phyloP scores from a whole-genome alignment of 352 stramenopile species.

The Globisporangium canariense region DNA sequence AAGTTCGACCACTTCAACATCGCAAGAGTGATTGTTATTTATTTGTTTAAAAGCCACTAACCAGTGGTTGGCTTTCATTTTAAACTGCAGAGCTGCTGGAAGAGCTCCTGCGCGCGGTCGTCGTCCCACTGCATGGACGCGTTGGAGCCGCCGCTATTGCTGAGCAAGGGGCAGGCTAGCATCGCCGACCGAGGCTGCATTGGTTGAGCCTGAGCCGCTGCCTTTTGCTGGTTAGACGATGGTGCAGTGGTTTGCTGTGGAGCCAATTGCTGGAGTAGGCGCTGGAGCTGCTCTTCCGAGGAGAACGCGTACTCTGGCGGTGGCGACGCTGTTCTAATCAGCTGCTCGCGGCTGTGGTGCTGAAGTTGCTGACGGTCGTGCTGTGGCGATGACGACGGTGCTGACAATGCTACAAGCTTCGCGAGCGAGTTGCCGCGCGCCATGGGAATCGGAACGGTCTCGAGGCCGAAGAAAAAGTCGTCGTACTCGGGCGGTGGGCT shows the following conservation, averaged over 20 bases:
- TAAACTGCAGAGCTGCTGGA: slow-evolving; percentile 58
- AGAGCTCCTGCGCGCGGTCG: slow-evolving; percentile 52
- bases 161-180: neutral
- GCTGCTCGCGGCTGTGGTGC: neutral
- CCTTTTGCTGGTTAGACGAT: neutral
- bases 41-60: neutral
- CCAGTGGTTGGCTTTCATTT: slow-evolving; percentile 1
- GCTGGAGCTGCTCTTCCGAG: slow-evolving; percentile 51
- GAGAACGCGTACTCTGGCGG: slow-evolving; percentile 14
- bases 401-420: neutral
- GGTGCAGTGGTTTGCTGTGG: slow-evolving; percentile 6
- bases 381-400: slow-evolving; percentile 5
- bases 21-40: slow-evolving; percentile 5
- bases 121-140: slow-evolving; percentile 44
- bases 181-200: neutral
- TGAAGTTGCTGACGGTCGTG: slow-evolving; percentile 5
- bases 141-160: neutral
- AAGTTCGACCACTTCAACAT: slow-evolving; percentile 11
- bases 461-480: slow-evolving; percentile 67
- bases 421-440: neutral
- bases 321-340: neutral
- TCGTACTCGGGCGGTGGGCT: slow-evolving; percentile 51
- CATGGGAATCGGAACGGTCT: slow-evolving; percentile 36
- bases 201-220: neutral
- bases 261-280: slow-evolving; percentile 48